Evolutionary conservation across 2,329 filamentous ascomycete species (phyloP), one percentile per base, ranked within the genome.

Genomic region (Penicillium sp.): DNA sequence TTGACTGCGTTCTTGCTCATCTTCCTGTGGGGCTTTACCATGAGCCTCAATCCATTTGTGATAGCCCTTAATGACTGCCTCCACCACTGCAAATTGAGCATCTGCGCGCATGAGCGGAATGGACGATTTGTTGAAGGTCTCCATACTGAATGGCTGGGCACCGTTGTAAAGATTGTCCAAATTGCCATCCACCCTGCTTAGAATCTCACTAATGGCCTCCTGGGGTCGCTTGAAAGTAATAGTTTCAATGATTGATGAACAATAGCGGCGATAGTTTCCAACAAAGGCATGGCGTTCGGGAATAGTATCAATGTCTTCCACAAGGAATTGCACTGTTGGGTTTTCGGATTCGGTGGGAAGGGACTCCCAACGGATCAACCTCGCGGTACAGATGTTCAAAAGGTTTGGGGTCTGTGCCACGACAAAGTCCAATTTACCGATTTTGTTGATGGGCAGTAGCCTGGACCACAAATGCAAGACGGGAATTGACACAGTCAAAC

Each of bases 261-360:
- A 95, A 69, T 96, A 98, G 57, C 95, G 85, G 39, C 95, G 84
- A 73, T 99, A 99, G 70, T 99, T 98, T 4, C 93, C 92, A 11
- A 98, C 82, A 72, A 99, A 99, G 1, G 92, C 91, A 75, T 99
- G 95, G 24, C 92, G 85, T 72, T 99, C 95, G 0, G 95, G 95
- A 21, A 93, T 81, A 0, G 93, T 98, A 69, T 99, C 95, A 55
- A 96, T 96, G 70, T 99, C 95, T 69, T 98, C 93, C 67, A 92
- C 82, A 1, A 99, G 81, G 64, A 96, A 95, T 11, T 91, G 79
- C 57, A 92, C 84, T 0, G 90, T 93, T 2, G 90, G 83, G 65
- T 97, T 88, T 47, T 90, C 85, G 0, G 88, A 89, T 61, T 96
- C 90, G 61, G 93, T 87, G 0, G 92, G 90, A 2, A 98, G 78